Percentiles rank a stretch among this genome's conserved stretches.
Evolutionary conservation across 768 basidiomycete species (phyloP).

Genomic region (Fistulinella prunicolor): DNA sequence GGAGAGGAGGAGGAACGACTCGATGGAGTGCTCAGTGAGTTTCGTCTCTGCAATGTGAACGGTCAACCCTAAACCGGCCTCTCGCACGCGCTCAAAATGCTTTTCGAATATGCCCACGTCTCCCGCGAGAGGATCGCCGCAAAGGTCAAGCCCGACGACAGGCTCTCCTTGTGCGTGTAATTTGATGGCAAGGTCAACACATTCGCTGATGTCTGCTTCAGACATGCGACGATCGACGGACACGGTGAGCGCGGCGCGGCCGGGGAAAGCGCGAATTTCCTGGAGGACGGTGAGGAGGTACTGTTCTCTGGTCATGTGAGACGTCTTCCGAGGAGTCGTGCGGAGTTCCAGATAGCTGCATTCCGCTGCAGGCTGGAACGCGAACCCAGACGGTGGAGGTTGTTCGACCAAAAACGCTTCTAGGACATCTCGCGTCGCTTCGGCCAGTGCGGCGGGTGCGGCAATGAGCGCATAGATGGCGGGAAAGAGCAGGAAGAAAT

Average conservation of each 20-base stretch:
- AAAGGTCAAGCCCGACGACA: conserved; percentile 78
- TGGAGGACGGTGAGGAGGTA: conserved; percentile 68
- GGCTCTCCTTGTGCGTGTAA: conserved; percentile 56
- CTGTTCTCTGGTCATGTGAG: conserved; percentile 51
- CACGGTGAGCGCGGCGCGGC: conserved; percentile 60
- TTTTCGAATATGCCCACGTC: conserved; percentile 49
- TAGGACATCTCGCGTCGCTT: conserved; percentile 65
- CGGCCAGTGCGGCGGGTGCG: conserved; percentile 49
- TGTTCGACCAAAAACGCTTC: conserved; percentile 47
- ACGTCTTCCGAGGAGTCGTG: conserved; percentile 66
- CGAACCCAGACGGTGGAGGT: conserved; percentile 28
- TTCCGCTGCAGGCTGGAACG: conserved; percentile 40
- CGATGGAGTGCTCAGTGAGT: conserved; percentile 46
- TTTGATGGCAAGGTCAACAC: conserved; percentile 52
- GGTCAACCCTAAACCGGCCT: conserved; percentile 66
- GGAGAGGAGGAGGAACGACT: conserved; percentile 59
- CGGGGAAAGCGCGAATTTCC: conserved; percentile 58
- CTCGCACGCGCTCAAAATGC: conserved; percentile 53
- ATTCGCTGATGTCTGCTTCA: conserved; percentile 47
- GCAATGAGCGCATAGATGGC: conserved; percentile 77
- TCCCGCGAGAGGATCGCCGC: conserved; percentile 68
- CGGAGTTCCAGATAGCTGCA: conserved; percentile 80
- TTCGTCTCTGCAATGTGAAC: conserved; percentile 86
- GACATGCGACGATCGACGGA: conserved; percentile 76
- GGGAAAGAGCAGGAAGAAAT: conserved; percentile 75